Base-by-base conservation (phyloP, 23 red algal species). In the Rhodosorus marinus region DNA sequence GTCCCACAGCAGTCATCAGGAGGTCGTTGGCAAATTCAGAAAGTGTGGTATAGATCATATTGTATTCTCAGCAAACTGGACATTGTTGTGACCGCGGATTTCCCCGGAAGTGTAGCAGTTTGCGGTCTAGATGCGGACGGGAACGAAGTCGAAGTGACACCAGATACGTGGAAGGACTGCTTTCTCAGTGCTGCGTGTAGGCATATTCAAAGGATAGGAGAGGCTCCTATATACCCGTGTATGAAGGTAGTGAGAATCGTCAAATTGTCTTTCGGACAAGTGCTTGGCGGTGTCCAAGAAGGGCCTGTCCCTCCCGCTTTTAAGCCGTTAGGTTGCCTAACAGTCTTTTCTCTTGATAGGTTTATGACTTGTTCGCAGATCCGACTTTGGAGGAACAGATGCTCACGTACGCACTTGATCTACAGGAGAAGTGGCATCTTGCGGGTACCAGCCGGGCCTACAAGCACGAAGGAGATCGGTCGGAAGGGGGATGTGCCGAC, bases 161-260 rank as follows among this genome's bases (percentile, higher is more conserved):
- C 77, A 1, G 36, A 23, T 19, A 25, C 74, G 2, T 94, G 76
- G 76, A 46, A 58, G 6, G 63, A 94, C 50, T 21, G 69, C 1
- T 32, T 52, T 26, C 65, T 83, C 24, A 73, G 62, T 35, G 59
- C 87, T 40, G 76, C 67, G 9, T 35, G 66, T 8, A 69, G 87
- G 17, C 54, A 65, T 29, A 55, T 72, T 15, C 22, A 52, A 29
- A 33, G 49, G n/a, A 50, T 23, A 4, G 87, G 87, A 19, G 87
- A 94, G 47, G 14, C 54, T 4, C 87, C 87, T 1, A 29, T 83
- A 41, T 94, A 94, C 47, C 87, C 87, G 7, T 71, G 66, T 21
- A 26, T 94, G 25, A 69, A 64, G 21, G 77, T 71, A 57, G 58
- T 94, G n/a, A n/a, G n/a, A n/a, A n/a, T n/a, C n/a, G n/a, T n/a